Conservation (phyloP, 169 alveolate species). For the Cytauxzoon felis region DNA sequence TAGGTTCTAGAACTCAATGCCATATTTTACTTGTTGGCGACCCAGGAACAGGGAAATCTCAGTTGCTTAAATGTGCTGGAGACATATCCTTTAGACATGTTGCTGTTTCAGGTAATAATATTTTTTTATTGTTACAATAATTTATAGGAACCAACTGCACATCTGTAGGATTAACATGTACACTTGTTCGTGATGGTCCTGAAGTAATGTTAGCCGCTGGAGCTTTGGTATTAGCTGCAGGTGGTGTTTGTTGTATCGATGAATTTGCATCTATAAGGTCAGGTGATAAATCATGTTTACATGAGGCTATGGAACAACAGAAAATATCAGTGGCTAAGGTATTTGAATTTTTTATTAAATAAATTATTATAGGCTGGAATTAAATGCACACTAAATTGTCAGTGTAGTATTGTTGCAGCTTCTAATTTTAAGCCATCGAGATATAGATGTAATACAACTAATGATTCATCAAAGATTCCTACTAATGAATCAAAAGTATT, state of each 20-base stretch:
- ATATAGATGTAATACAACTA: not conserved
- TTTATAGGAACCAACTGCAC: conserved; percentile 83
- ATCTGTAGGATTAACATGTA: conserved; percentile 89
- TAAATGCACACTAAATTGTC: conserved; percentile 53
- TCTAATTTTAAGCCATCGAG: conserved; percentile 60
- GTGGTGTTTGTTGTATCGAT: conserved; percentile 94
- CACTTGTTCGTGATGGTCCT: conserved; percentile 84
- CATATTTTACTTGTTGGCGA: conserved; percentile 91
- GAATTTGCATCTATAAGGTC: conserved; percentile 81
- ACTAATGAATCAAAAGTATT: conserved; percentile 1
- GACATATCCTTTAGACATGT: conserved; percentile 63
- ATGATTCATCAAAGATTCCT: not conserved
- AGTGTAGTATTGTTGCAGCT: conserved; percentile 77
- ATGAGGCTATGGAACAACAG: conserved; percentile 94
- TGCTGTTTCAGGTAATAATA: conserved; percentile 62
- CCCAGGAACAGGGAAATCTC: conserved; percentile 95
- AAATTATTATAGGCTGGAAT: conserved; percentile 19
- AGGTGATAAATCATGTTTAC: conserved; percentile 84
- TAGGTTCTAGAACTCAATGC: conserved; percentile 64
- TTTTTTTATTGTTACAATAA: conserved; percentile 36
- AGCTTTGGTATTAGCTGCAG: conserved; percentile 90
- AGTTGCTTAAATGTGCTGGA: conserved; percentile 78
- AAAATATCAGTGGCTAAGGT: conserved; percentile 90
- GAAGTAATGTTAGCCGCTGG: conserved; percentile 90
- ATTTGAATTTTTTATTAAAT: conserved; percentile 65